Conservation (phyloP, 176 grass and related monocot species). For the Musa beccarii region DNA sequence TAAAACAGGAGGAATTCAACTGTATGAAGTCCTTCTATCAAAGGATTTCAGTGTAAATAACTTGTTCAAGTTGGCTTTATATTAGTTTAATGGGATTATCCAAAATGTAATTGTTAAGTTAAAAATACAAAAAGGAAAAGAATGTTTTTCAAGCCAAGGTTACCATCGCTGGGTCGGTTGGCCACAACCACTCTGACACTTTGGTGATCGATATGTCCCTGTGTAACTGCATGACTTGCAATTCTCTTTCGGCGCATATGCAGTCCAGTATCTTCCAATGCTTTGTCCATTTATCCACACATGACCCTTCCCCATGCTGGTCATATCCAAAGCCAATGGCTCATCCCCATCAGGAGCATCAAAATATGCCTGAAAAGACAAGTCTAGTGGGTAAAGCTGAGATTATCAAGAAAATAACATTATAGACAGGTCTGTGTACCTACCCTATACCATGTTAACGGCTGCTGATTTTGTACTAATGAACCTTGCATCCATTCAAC, state of each 20-base stretch:
- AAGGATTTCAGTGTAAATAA: too few relatives aligned
- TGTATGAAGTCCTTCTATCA: too few relatives aligned
- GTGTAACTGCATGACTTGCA: conserved; percentile 67
- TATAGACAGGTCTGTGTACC: background rate
- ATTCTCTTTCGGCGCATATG: conserved; percentile 48
- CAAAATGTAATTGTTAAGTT: background rate
- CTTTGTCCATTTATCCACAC: conserved; percentile 98
- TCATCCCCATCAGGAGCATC: conserved; percentile 77
- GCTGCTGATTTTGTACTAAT: conserved; percentile 57
- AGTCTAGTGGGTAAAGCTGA: background rate
- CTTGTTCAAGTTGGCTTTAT: too few relatives aligned
- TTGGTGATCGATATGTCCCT: conserved; percentile 53
- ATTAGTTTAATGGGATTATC: background rate
- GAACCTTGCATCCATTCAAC: conserved; percentile 94
- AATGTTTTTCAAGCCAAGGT: background rate
- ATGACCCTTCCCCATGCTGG: conserved; percentile 93
- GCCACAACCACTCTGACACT: conserved; percentile 74
- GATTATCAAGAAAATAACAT: conserved; percentile 2
- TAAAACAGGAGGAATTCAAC: too few relatives aligned
- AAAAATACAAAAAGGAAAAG: background rate
- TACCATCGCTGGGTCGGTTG: conserved; percentile 84
- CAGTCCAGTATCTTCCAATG: conserved; percentile 75
- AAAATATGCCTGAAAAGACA: conserved; percentile 55
- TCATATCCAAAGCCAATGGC: conserved; percentile 90
- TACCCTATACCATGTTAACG: conserved; percentile 93